Conservation (phyloP, 225 moss, liverwort and hornwort genomes). For the Asterella californica region DNA sequence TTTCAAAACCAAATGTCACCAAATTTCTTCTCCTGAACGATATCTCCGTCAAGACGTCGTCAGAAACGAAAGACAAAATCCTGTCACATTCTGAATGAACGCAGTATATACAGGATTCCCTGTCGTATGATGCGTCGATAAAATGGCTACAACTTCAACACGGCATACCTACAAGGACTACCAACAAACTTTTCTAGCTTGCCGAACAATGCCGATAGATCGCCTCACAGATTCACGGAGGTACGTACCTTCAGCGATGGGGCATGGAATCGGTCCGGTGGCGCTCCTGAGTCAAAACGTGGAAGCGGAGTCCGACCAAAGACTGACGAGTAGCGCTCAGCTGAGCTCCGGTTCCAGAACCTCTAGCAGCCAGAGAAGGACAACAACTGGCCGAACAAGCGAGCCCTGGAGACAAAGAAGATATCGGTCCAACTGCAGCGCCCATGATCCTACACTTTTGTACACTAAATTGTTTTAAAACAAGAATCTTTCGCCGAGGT, state of each 20-base stretch:
- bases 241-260: slow-evolving; percentile 17
- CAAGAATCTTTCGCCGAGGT: background rate
- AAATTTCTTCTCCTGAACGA: no score
- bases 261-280: background rate
- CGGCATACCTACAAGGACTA: no score
- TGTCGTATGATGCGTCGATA: background rate
- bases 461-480: background rate
- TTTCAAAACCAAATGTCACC: no score
- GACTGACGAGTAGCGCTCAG: slow-evolving; percentile 20
- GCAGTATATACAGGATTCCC: no score
- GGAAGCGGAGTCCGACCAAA: slow-evolving; percentile 14
- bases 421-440: slow-evolving; percentile 14
- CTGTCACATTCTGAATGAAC: no score
- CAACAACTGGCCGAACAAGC: slow-evolving; percentile 3
- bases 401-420: slow-evolving; percentile 6
- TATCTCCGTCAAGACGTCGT: no score
- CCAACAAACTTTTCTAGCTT: no score
- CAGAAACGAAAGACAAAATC: no score
- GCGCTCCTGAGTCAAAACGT: background rate
- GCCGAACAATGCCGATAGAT: background rate
- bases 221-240: background rate
- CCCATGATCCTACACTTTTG: slow-evolving; percentile 13
- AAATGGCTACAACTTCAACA: no score
- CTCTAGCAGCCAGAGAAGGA: slow-evolving; percentile 2
- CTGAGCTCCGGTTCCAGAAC: slow-evolving; percentile 3